Evolutionary conservation across 768 basidiomycete genomes (phyloP), one percentile per base, ranked within the genome.

Genomic region (Leccinum broughii): DNA sequence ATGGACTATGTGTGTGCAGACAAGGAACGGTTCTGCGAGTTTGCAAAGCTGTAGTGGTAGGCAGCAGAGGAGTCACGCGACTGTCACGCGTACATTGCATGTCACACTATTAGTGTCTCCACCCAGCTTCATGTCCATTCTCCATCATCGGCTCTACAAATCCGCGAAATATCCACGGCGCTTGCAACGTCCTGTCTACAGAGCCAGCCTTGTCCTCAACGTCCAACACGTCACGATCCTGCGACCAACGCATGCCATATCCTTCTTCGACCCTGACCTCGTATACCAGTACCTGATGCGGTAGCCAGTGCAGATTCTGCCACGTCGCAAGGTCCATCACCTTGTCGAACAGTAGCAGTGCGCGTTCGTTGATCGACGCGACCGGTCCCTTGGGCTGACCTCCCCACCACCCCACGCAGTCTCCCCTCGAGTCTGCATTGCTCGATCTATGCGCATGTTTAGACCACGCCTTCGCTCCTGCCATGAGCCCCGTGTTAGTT

Each of bases 91-190:
- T 62, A 56, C 56, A 54, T 59, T 61, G 13, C 4, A 15, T 15
- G 64, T 66, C 61, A 57, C 65, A 13, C 57, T 39, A 22, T 70
- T 62, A 76, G 72, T 87, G 85, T 66, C 75, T 77, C 86, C 87
- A 88, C 5, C 84, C 83, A 17, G 80, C 60, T 61, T 85, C 81
- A 68, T 88, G 86, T 14, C 87, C 87, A 68, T 84, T 81, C 62
- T 82, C 83, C 82, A 87, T 87, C 81, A 82, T 83, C 2, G 85
- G 86, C 59, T 88, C 86, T 8, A 88, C 79, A 66, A 85, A 86
- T 14, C 87, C 87, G 46, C 86, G 78, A 67, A 88, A 85, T 7
- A 71, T 69, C 87, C 86, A 87, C 2, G 77, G 74, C 6, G 67
- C 62, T 22, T 64, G 55, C 22, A 13, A 30, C n/a, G 24, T 26